These are phyloP conservation scores for Fusarium staphyleae DNA, from an alignment of 2,329 filamentous ascomycete species.

Conservation along the genomic window DNA sequence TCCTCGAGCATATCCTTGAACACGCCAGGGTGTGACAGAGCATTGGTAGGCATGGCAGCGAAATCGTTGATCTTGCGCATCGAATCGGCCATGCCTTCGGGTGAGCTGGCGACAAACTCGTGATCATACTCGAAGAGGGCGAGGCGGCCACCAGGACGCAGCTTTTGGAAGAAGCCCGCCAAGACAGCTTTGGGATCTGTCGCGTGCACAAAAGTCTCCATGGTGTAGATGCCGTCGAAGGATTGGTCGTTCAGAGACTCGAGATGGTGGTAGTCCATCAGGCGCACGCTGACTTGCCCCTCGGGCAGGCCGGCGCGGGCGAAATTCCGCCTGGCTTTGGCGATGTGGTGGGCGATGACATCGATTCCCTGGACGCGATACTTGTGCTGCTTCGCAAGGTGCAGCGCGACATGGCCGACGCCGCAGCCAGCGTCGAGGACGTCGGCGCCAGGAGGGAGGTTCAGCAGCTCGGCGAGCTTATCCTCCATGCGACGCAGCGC, in stretches of 20 bases:
- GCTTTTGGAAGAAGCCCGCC: slow-evolving; percentile 54
- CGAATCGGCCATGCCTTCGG: slow-evolving; percentile 6
- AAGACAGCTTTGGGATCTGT: slow-evolving; percentile 55
- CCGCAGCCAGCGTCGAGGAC: slow-evolving; percentile 62
- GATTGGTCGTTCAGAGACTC: slow-evolving; percentile 47
- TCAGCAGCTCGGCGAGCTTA: slow-evolving; percentile 50
- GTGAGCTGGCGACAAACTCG: slow-evolving; percentile 14
- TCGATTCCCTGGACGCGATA: slow-evolving; percentile 56
- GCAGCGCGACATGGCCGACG: slow-evolving; percentile 56
- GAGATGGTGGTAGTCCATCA: slow-evolving; percentile 61
- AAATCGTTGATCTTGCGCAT: slow-evolving; percentile 51
- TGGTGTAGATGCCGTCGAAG: slow-evolving; percentile 61
- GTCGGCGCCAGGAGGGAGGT: slow-evolving; percentile 47
- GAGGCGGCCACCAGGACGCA: slow-evolving; percentile 56
- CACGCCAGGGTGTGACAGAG: slow-evolving; percentile 47
- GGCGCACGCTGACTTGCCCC: slow-evolving; percentile 47
- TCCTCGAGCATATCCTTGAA: slow-evolving; percentile 52
- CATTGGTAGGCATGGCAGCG: slow-evolving; percentile 55
- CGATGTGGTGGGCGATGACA: slow-evolving; percentile 55
- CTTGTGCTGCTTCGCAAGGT: slow-evolving; percentile 51
- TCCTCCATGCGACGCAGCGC: slow-evolving; percentile 59
- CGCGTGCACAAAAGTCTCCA: slow-evolving; percentile 64
- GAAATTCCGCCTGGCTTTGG: slow-evolving; percentile 52
- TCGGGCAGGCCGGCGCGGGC: slow-evolving; percentile 43
- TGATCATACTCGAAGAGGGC: slow-evolving; percentile 58